Percentiles rank a stretch among this genome's conserved stretches.
phyloP scores from a whole-genome alignment of 1,139 yeast species.

The Blastobotrys elegans region DNA sequence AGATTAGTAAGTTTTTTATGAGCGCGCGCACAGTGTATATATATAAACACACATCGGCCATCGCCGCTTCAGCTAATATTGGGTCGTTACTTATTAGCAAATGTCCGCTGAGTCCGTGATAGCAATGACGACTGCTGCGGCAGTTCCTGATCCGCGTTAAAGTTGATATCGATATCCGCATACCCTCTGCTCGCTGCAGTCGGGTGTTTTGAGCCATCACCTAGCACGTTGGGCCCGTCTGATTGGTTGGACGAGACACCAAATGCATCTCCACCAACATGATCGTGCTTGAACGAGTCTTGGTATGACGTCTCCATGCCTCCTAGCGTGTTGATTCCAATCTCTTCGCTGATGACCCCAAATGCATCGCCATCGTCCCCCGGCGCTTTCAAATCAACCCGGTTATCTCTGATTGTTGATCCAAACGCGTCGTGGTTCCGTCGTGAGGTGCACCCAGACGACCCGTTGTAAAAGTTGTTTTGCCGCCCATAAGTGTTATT shows the following conservation, averaged over 20 bases:
- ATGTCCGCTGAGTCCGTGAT: not conserved
- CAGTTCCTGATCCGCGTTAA: not conserved
- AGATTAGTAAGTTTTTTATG: too few relatives aligned
- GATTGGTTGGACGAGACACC: not conserved
- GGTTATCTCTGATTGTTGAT: not conserved
- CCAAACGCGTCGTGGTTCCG: conserved; percentile 1
- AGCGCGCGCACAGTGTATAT: too few relatives aligned
- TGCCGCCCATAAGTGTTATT: not conserved
- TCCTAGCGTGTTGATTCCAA: not conserved
- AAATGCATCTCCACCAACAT: not conserved
- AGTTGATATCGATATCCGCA: not conserved
- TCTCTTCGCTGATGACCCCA: not conserved
- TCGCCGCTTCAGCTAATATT: too few relatives aligned
- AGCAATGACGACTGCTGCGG: not conserved
- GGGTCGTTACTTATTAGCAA: too few relatives aligned
- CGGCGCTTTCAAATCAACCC: not conserved
- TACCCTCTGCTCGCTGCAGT: not conserved
- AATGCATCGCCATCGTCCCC: conserved; percentile 2
- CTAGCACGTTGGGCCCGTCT: conserved; percentile 1
- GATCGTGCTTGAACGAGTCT: not conserved
- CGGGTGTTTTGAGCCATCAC: not conserved
- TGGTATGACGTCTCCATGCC: not conserved
- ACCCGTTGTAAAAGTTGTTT: conserved; percentile 1
- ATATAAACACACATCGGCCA: too few relatives aligned
- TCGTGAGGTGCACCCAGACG: not conserved